Conservation (phyloP, 2,329 filamentous ascomycete species). For the Cytospora schulzeri region DNA sequence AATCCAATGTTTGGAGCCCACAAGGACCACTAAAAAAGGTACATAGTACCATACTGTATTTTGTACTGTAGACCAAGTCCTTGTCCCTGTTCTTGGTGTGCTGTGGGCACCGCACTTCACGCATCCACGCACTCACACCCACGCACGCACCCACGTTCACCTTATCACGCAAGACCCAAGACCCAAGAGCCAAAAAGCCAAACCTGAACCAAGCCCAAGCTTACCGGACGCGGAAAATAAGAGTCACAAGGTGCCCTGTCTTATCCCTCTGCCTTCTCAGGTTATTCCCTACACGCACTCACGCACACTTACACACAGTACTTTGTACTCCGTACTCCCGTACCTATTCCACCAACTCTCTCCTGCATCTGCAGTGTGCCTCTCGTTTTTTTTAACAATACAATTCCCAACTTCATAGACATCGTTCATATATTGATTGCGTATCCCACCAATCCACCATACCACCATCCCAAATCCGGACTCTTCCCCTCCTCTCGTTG, state of each 20-base stretch:
- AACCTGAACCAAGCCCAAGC: background rate
- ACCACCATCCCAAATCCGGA: conserved; percentile 16
- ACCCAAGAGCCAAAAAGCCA: background rate
- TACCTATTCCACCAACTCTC: background rate
- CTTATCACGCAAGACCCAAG: conserved; percentile 12
- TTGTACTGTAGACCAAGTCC: conserved; percentile 9
- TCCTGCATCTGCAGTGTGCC: conserved; percentile 19
- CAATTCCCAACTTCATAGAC: conserved; percentile 8
- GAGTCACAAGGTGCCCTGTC: conserved; percentile 14
- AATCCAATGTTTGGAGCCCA: background rate
- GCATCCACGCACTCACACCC: background rate
- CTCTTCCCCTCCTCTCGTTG: conserved; percentile 7
- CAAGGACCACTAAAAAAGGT: background rate
- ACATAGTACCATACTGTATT: conserved; percentile 14
- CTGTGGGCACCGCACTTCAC: conserved; percentile 1
- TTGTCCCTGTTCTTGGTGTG: conserved; percentile 7
- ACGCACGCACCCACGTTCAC: background rate
- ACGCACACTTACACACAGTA: background rate
- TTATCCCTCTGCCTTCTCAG: background rate
- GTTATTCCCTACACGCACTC: background rate
- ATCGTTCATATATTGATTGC: background rate
- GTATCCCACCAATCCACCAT: conserved; percentile 4
- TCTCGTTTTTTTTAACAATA: conserved; percentile 19
- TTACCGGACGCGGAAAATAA: conserved; percentile 18
- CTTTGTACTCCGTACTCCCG: background rate